A percentile compares a stretch with the other conserved stretches of the same genome.
Conservation (phyloP, 768 basidiomycete genomes). For the Hygrophorus pudorinus region DNA sequence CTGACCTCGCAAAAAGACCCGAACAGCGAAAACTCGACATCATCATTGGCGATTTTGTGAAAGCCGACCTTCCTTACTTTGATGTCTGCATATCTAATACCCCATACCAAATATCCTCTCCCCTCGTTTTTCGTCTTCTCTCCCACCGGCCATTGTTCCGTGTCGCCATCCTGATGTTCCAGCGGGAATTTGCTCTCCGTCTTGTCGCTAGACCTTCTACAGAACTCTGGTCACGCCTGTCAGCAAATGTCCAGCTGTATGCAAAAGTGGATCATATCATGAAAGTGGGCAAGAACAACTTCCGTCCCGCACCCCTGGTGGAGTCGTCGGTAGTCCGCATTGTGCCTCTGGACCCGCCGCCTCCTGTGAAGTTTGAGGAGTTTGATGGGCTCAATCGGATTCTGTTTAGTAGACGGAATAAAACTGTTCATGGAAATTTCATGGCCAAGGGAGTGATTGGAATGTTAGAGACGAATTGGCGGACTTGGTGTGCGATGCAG, state of each 20-base stretch:
- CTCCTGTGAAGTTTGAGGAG: slow-evolving; percentile 92
- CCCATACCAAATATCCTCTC: slow-evolving; percentile 98
- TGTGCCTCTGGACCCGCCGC: slow-evolving; percentile 89
- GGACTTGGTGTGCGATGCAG: slow-evolving; percentile 83
- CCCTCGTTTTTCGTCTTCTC: slow-evolving; percentile 91
- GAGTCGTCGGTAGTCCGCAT: slow-evolving; percentile 90
- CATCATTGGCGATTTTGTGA: slow-evolving; percentile 96
- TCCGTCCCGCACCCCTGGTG: slow-evolving; percentile 90
- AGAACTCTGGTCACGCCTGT: slow-evolving; percentile 84
- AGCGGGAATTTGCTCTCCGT: slow-evolving; percentile 94
- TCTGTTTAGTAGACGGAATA: slow-evolving; percentile 83
- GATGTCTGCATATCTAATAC: slow-evolving; percentile 99
- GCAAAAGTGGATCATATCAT: slow-evolving; percentile 94
- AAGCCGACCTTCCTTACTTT: slow-evolving; percentile 96
- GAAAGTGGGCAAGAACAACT: slow-evolving; percentile 95
- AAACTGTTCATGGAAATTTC: slow-evolving; percentile 83
- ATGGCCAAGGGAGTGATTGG: slow-evolving; percentile 90
- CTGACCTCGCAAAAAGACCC: slow-evolving; percentile 42
- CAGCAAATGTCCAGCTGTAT: slow-evolving; percentile 96
- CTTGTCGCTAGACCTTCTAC: slow-evolving; percentile 80
- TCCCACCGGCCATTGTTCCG: slow-evolving; percentile 94
- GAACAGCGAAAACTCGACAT: slow-evolving; percentile 93
- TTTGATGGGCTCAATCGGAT: slow-evolving; percentile 94
- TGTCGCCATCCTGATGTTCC: slow-evolving; percentile 97
- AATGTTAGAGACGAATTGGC: slow-evolving; percentile 89